These are phyloP conservation scores for Butyriboletus loyo DNA, from an alignment of 768 basidiomycete genomes.

Conservation along the genomic window DNA sequence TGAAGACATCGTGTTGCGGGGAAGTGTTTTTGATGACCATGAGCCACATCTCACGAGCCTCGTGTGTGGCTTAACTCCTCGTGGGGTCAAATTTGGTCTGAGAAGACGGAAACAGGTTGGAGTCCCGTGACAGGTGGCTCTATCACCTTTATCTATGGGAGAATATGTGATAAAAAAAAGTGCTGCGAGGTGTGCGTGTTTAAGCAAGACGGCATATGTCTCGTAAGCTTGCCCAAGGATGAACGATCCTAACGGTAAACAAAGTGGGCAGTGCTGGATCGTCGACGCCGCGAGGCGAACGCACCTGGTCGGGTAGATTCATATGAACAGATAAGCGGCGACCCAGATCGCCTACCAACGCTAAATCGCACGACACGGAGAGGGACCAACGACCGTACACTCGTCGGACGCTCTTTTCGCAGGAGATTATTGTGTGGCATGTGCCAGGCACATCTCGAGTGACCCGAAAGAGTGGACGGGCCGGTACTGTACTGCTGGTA, in stretches of 20 bases:
- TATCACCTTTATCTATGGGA: slow-evolving; percentile 16
- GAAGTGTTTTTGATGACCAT: slow-evolving; percentile 14
- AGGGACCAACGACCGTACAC: background rate
- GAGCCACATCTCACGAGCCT: slow-evolving; percentile 14
- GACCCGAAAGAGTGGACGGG: background rate
- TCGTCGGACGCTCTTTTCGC: too few relatives aligned
- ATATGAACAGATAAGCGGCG: background rate
- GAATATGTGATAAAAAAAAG: slow-evolving; percentile 10
- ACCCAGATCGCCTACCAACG: background rate
- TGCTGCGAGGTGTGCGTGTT: background rate
- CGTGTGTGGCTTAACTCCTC: slow-evolving; percentile 15
- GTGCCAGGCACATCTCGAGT: slow-evolving; percentile 13
- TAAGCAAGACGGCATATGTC: background rate
- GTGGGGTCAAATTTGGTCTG: slow-evolving; percentile 8
- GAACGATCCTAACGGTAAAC: slow-evolving; percentile 11
- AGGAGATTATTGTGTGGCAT: background rate
- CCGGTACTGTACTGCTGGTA: background rate
- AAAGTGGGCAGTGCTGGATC: slow-evolving; percentile 8
- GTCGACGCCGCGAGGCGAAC: slow-evolving; percentile 11
- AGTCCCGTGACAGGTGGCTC: slow-evolving; percentile 12
- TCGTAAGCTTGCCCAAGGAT: slow-evolving; percentile 8
- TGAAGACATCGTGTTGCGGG: slow-evolving; percentile 28
- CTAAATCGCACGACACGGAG: background rate
- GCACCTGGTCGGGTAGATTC: background rate
- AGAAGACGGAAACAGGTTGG: background rate